These are phyloP conservation scores for Colletotrichum eleusines DNA, from an alignment of 2,329 filamentous ascomycete genomes.

Conservation along the genomic window DNA sequence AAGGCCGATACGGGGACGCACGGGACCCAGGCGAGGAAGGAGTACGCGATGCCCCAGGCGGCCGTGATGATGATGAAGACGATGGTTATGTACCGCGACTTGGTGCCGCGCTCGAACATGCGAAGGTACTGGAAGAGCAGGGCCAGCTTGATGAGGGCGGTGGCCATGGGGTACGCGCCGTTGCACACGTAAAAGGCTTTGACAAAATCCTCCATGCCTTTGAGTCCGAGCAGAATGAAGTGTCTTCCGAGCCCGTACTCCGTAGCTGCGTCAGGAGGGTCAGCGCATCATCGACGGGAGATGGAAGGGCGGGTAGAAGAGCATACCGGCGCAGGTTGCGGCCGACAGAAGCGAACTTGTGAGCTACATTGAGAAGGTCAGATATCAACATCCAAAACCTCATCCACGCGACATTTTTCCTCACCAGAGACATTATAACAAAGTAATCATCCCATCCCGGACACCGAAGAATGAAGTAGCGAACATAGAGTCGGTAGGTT, in stretches of 20 bases:
- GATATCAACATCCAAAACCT: neutral
- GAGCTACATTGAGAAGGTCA: slow-evolving; percentile 7
- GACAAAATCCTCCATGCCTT: slow-evolving; percentile 34
- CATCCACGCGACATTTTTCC: neutral
- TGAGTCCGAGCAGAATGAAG: neutral
- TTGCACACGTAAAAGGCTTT: slow-evolving; percentile 42
- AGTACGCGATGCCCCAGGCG: slow-evolving; percentile 49
- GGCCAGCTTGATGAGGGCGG: slow-evolving; percentile 43
- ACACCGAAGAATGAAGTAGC: slow-evolving; percentile 32
- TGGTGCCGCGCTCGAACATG: slow-evolving; percentile 39
- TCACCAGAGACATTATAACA: slow-evolving; percentile 40
- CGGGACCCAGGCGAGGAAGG: slow-evolving; percentile 50
- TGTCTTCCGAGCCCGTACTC: slow-evolving; percentile 19
- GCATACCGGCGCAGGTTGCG: slow-evolving; percentile 23
- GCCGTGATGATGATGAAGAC: slow-evolving; percentile 46
- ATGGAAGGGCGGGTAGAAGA: neutral
- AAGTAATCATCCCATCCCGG: slow-evolving; percentile 43
- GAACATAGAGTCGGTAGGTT: slow-evolving; percentile 42
- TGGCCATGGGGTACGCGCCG: slow-evolving; percentile 42
- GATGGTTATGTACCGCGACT: slow-evolving; percentile 41
- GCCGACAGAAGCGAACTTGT: slow-evolving; percentile 29
- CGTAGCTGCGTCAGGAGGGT: neutral
- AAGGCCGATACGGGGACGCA: slow-evolving; percentile 50
- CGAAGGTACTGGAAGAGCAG: slow-evolving; percentile 43
- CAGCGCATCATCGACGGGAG: neutral